phyloP scores from a whole-genome alignment of 2,329 filamentous ascomycete species.

The Cladorrhinum sp. region DNA sequence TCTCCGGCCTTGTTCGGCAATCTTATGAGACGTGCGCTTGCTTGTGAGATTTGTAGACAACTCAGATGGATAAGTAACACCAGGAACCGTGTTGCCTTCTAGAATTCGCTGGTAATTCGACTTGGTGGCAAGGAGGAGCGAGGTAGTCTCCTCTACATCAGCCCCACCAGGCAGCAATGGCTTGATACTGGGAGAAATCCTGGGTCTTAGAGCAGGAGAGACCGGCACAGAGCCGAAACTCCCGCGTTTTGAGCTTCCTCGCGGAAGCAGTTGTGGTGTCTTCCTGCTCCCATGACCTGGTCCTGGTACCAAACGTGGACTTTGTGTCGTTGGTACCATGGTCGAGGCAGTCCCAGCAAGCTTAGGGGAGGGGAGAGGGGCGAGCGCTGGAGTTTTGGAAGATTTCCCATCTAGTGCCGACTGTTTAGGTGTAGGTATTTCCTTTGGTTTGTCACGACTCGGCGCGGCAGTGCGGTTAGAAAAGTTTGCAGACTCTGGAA shows the following conservation, averaged over 20 bases:
- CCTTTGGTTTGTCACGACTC: constrained; percentile 43
- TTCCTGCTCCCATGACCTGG: constrained; percentile 48
- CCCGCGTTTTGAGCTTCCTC: constrained; percentile 64
- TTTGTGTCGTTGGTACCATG: constrained; percentile 60
- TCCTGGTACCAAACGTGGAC: constrained; percentile 61
- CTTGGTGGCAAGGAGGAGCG: constrained; percentile 82
- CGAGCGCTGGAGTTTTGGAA: constrained; percentile 51
- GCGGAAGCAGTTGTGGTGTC: constrained; percentile 55
- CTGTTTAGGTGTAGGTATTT: constrained; percentile 14
- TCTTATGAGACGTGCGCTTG: constrained; percentile 96
- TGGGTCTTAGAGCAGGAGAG: constrained; percentile 81
- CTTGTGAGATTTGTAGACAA: constrained; percentile 92
- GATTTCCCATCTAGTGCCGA: constrained; percentile 34
- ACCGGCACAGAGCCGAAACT: constrained; percentile 72
- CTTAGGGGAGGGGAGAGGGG: constrained; percentile 48
- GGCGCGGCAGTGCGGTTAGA: constrained; percentile 45
- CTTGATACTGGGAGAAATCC: constrained; percentile 92
- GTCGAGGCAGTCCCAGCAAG: constrained; percentile 49
- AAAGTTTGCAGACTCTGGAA: constrained; percentile 68
- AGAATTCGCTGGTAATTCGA: constrained; percentile 98
- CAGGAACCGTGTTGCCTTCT: constrained; percentile 86
- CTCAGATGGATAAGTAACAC: constrained; percentile 85
- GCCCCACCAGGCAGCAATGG: constrained; percentile 69
- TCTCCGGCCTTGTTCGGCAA: constrained; percentile 90
- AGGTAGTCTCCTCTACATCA: constrained; percentile 58